Conservation (phyloP, 495 filamentous ascomycete species). For the Mytilinidion resinicola region DNA sequence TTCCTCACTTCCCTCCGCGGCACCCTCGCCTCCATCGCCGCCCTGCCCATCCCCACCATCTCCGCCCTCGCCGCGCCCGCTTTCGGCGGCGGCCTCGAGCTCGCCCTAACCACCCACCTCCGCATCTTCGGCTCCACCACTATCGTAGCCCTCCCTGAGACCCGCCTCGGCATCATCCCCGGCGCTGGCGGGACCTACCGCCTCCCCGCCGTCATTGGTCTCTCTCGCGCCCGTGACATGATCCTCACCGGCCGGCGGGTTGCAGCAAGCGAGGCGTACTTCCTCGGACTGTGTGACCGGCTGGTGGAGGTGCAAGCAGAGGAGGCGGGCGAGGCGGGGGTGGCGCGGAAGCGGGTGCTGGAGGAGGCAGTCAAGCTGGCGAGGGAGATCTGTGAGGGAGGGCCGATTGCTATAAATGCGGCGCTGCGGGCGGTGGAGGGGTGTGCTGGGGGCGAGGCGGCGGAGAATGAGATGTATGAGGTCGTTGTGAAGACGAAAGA, state of each 20-base stretch:
- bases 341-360: slow-evolving; percentile 58
- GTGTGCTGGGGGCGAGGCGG: slow-evolving; percentile 53
- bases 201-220: slow-evolving; percentile 69
- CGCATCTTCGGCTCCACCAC: slow-evolving; percentile 72
- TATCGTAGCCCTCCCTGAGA: slow-evolving; percentile 79
- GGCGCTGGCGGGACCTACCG: slow-evolving; percentile 91
- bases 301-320: slow-evolving; percentile 63
- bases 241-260: slow-evolving; percentile 81
- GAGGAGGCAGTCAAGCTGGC: slow-evolving; percentile 72
- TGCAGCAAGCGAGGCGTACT: slow-evolving; percentile 70
- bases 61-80: slow-evolving; percentile 73
- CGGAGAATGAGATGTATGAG: slow-evolving; percentile 74
- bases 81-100: slow-evolving; percentile 86
- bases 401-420: slow-evolving; percentile 68
- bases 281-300: slow-evolving; percentile 75
- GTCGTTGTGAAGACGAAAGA: slow-evolving; percentile 76
- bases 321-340: slow-evolving; percentile 38
- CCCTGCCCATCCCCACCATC: slow-evolving; percentile 81
- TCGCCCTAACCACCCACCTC: slow-evolving; percentile 79
- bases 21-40: slow-evolving; percentile 61
- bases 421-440: slow-evolving; percentile 63
- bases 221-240: slow-evolving; percentile 68
- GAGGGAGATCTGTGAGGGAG: slow-evolving; percentile 76
- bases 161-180: slow-evolving; percentile 84
- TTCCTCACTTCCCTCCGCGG: slow-evolving; percentile 71